Conservation (phyloP, 768 basidiomycete species). For the Cystoderma amianthinum region DNA sequence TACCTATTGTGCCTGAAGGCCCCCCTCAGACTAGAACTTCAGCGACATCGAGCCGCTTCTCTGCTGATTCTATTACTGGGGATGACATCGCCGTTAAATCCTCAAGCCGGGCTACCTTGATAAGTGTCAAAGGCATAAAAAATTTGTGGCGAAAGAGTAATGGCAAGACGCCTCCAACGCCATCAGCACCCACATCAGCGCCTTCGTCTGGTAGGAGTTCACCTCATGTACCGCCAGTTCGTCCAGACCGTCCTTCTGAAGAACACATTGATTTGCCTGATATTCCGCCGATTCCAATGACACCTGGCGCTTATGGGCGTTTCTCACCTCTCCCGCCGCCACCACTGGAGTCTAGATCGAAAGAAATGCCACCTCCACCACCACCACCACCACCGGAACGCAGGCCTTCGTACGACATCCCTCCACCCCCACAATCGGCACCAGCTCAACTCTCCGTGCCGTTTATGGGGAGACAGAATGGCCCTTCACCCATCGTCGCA, state of each 20-base stretch:
- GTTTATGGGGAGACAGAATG: constrained; percentile 8
- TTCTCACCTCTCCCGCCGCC: constrained; percentile 13
- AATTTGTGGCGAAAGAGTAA: constrained; percentile 76
- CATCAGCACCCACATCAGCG: constrained; percentile 33
- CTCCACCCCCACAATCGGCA: constrained; percentile 3
- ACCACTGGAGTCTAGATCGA: constrained; percentile 10
- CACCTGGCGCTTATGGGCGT: constrained; percentile 11
- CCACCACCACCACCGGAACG: background rate
- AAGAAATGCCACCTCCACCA: constrained; percentile 7
- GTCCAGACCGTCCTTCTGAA: constrained; percentile 29
- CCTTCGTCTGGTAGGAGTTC: constrained; percentile 20
- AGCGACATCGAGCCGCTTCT: constrained; percentile 60
- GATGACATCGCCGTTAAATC: constrained; percentile 19
- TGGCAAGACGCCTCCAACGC: constrained; percentile 39
- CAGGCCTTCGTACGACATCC: background rate
- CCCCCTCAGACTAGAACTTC: constrained; percentile 11
- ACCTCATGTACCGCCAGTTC: constrained; percentile 25
- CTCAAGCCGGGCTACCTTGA: constrained; percentile 47
- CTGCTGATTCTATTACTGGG: constrained; percentile 58
- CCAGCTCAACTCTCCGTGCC: constrained; percentile 14
- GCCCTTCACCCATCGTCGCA: constrained; percentile 29
- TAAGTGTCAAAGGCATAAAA: constrained; percentile 69
- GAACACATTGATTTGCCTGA: constrained; percentile 29
- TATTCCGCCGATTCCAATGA: constrained; percentile 18
- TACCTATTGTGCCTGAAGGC: constrained; percentile 7